Conservation (phyloP, 2,329 filamentous ascomycete genomes). For the Uncinocarpus reesii region DNA sequence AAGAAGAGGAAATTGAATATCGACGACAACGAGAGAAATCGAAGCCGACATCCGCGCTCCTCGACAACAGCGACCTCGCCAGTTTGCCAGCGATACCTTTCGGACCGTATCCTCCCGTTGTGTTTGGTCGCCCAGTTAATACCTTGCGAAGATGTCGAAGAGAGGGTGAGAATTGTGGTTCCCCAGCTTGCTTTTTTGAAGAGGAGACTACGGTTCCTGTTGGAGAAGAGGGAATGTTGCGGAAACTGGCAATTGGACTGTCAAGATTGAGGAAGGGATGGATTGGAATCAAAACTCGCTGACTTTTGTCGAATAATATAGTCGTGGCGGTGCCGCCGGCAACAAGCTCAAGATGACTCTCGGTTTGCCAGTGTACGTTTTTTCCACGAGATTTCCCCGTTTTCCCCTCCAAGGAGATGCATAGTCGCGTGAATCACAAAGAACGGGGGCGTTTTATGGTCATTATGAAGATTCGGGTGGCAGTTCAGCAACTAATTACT, state of each 20-base stretch:
- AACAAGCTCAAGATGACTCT: constrained; percentile 99
- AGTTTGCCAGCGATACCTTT: not conserved
- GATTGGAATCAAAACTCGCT: not conserved
- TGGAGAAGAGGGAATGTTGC: not conserved
- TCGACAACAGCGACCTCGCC: constrained; percentile 16
- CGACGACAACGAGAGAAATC: constrained; percentile 13
- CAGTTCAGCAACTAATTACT: not conserved
- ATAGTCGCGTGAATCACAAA: not conserved
- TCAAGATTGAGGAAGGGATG: not conserved
- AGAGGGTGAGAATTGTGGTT: constrained; percentile 35
- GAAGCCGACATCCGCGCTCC: constrained; percentile 22
- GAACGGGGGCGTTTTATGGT: not conserved
- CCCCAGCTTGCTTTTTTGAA: constrained; percentile 11
- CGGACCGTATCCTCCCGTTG: constrained; percentile 13
- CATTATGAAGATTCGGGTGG: not conserved
- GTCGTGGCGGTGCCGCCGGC: constrained; percentile 81
- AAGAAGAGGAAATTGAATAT: constrained; percentile 25
- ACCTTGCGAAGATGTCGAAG: constrained; percentile 42
- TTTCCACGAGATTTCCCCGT: not conserved
- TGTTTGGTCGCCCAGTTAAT: constrained; percentile 29
- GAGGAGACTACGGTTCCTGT: not conserved
- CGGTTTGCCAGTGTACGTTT: constrained; percentile 96
- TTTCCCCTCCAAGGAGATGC: not conserved
- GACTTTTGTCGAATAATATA: constrained; percentile 22
- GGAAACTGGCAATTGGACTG: not conserved